Percentiles rank a stretch among this genome's conserved stretches.
phyloP scores from a whole-genome alignment of 768 basidiomycete species.

The Phaffia australis region DNA sequence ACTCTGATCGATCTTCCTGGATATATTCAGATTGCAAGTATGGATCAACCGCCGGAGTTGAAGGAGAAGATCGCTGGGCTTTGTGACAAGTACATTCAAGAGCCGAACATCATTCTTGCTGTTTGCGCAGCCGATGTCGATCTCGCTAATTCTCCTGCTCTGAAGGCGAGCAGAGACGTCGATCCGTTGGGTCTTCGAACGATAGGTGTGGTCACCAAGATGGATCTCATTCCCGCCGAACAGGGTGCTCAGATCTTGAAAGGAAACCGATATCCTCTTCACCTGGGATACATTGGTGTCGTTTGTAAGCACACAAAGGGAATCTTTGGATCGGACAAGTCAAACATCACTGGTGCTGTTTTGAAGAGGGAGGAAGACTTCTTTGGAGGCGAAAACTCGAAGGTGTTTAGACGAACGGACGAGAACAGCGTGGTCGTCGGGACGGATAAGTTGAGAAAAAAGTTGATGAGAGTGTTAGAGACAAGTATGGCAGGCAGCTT shows the following conservation, averaged over 20 bases:
- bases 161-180: slow-evolving; percentile 82
- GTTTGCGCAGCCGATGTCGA: slow-evolving; percentile 98
- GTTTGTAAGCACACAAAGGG: slow-evolving; percentile 58
- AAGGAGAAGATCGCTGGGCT: slow-evolving; percentile 82
- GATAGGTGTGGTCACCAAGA: slow-evolving; percentile 96
- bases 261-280: slow-evolving; percentile 91
- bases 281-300: slow-evolving; percentile 93
- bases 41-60: slow-evolving; percentile 89
- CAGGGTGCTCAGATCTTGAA: slow-evolving; percentile 68
- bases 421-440: slow-evolving; percentile 62
- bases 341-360: slow-evolving; percentile 41
- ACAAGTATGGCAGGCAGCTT: slow-evolving; percentile 94
- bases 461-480: slow-evolving; percentile 94
- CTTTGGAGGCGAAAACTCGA: slow-evolving; percentile 44
- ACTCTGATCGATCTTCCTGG: slow-evolving; percentile 96
- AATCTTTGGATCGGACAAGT: slow-evolving; percentile 31
- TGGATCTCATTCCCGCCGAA: slow-evolving; percentile 87
- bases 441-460: slow-evolving; percentile 73
- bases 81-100: slow-evolving; percentile 95
- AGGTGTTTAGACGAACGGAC: slow-evolving; percentile 29
- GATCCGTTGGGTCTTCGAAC: slow-evolving; percentile 91
- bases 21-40: slow-evolving; percentile 84
- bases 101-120: slow-evolving; percentile 98
- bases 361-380: slow-evolving; percentile 44
- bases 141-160: slow-evolving; percentile 90